Percentiles rank a stretch among this genome's conserved stretches.
These are phyloP conservation scores for Thuidium tamariscinum DNA, from an alignment of 225 moss, liverwort and hornwort species.

Conservation along the genomic window DNA sequence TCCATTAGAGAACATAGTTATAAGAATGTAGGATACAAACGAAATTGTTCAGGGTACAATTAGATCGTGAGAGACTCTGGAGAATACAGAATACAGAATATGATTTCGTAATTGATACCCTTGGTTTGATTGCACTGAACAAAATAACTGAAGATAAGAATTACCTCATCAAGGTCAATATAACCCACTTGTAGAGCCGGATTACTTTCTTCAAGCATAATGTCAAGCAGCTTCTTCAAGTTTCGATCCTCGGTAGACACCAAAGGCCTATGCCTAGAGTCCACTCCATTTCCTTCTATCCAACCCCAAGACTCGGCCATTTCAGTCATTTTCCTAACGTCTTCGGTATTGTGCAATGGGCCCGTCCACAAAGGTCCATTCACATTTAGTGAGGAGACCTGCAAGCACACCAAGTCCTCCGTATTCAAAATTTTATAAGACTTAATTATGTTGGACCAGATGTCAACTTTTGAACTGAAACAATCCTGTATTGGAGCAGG, in stretches of 20 bases:
- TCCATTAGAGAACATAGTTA: background rate
- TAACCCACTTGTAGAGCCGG: conserved; percentile 76
- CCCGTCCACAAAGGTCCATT: conserved; percentile 90
- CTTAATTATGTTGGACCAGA: background rate
- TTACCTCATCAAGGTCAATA: conserved; percentile 66
- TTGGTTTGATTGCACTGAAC: background rate
- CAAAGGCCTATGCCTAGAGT: background rate
- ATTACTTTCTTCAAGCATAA: conserved; percentile 77
- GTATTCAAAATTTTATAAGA: background rate
- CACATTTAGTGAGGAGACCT: conserved; percentile 47
- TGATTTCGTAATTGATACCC: background rate
- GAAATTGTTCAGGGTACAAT: background rate
- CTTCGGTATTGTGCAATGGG: conserved; percentile 53
- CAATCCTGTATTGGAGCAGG: background rate
- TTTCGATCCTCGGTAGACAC: conserved; percentile 32
- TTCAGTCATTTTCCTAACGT: conserved; percentile 48
- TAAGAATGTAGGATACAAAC: background rate
- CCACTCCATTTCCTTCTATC: conserved; percentile 28
- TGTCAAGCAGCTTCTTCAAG: conserved; percentile 63
- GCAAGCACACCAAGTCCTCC: conserved; percentile 7
- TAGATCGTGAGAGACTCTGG: background rate
- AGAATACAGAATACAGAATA: background rate
- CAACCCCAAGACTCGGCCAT: conserved; percentile 70
- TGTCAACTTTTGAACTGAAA: background rate
- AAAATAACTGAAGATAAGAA: background rate